Conservation (phyloP, 106 monocot species). For the Acorus gramineus region DNA sequence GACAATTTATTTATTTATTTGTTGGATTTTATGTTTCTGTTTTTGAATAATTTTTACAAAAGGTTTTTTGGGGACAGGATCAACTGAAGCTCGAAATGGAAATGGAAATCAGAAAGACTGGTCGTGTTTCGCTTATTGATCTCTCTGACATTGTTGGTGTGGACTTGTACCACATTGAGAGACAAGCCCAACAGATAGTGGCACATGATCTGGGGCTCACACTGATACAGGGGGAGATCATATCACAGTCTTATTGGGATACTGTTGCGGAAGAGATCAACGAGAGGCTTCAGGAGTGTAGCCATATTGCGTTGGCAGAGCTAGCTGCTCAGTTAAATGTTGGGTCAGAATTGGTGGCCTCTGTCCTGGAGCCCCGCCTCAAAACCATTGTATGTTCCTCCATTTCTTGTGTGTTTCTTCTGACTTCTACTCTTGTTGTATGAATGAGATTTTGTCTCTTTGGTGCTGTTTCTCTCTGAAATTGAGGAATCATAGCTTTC, state of each 20-base stretch:
- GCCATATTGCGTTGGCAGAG: conserved; percentile 82
- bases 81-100: conserved; percentile 65
- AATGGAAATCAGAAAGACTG: conserved; percentile 53
- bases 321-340: conserved; percentile 77
- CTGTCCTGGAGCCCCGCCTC: conserved; percentile 64
- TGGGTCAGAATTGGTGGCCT: conserved; percentile 63
- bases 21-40: too few relatives aligned
- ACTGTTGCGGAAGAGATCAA: conserved; percentile 76
- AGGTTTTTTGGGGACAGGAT: conserved; percentile 26
- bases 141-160: conserved; percentile 78
- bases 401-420: not conserved
- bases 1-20: too few relatives aligned
- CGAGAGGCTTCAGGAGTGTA: conserved; percentile 87
- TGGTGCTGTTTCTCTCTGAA: too few relatives aligned
- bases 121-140: conserved; percentile 76
- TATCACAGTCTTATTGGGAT: conserved; percentile 84
- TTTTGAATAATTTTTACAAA: too few relatives aligned
- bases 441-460: too few relatives aligned
- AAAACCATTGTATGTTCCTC: conserved; percentile 47
- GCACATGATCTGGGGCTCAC: conserved; percentile 37
- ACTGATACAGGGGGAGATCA: conserved; percentile 83
- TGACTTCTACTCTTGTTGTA: not conserved
- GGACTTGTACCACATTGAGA: conserved; percentile 83
- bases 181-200: conserved; percentile 47
- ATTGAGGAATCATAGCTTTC: too few relatives aligned